These are phyloP conservation scores for Phytopythium chamaehyphon DNA, from an alignment of 352 stramenopile genomes.

Conservation along the genomic window DNA sequence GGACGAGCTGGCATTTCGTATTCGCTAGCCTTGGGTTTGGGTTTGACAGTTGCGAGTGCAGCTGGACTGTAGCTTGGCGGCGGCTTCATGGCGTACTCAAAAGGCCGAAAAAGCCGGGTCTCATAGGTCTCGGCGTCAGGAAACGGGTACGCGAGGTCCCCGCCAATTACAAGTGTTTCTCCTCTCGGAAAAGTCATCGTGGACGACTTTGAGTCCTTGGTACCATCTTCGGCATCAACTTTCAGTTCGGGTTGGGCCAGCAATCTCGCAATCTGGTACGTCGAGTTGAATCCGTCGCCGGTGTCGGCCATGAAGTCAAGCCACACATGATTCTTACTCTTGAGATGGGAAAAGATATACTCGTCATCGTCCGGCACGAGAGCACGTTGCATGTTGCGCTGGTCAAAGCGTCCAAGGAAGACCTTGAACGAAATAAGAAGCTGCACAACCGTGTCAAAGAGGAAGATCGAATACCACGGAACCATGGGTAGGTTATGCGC, in stretches of 20 bases:
- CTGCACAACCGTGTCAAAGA: slow-evolving; percentile 90
- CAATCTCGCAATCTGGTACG: slow-evolving; percentile 90
- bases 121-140: slow-evolving; percentile 88
- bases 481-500: slow-evolving; percentile 89
- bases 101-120: slow-evolving; percentile 87
- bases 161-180: slow-evolving; percentile 88
- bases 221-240: slow-evolving; percentile 47
- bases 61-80: slow-evolving; percentile 80
- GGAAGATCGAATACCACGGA: slow-evolving; percentile 92
- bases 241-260: slow-evolving; percentile 86
- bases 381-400: slow-evolving; percentile 88
- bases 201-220: slow-evolving; percentile 16
- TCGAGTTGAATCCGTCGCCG: slow-evolving; percentile 92
- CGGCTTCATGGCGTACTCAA: slow-evolving; percentile 93
- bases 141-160: slow-evolving; percentile 91
- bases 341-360: slow-evolving; percentile 82
- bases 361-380: slow-evolving; percentile 68
- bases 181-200: slow-evolving; percentile 71
- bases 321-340: slow-evolving; percentile 82
- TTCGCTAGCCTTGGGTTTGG: slow-evolving; percentile 52
- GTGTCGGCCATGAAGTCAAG: slow-evolving; percentile 94
- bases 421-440: slow-evolving; percentile 92
- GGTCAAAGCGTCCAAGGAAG: slow-evolving; percentile 90
- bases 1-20: slow-evolving; percentile 5
- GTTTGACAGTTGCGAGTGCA: slow-evolving; percentile 79